Base-by-base conservation (phyloP, 2,329 filamentous ascomycete species). In the Bretziella fagacearum region DNA sequence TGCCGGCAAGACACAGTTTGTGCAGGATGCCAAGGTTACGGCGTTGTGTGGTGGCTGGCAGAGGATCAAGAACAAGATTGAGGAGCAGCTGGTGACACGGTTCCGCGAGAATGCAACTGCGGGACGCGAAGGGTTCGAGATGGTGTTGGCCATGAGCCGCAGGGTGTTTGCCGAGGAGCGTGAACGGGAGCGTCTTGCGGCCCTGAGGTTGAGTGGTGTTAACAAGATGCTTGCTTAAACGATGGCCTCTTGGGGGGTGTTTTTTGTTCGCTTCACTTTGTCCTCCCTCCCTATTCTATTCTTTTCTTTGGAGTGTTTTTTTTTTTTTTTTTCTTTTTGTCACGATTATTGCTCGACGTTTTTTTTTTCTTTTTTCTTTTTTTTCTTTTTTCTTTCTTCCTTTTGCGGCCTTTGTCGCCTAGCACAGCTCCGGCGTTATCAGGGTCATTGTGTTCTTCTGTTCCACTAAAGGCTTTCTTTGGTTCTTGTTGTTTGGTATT, bases 41-140 rank as follows among this genome's bases (percentile, higher is more conserved):
- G 91, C 91, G 1, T 69, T 96, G 7, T 94, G 86, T 62, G 89
- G 91, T 55, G 91, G 91, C 52, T 98, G 91, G 87, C 84, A 95
- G 65, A 85, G 86, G 60, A 86, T 96, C 60, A 91, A 85, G 70
- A 94, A 91, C 65, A 84, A 80, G 60, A 93, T 98, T 56, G 91
- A 98, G 67, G 86, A 96, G 56, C 79, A 84, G 45, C 82, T 86
- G 35, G 81, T 96, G 37, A 82, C 81, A 54, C 71, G 85, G 47
- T 98, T 98, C 67, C 74, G 77, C 55, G 85, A 98, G 63, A 98
- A 98, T 58, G 89, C 91, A 20, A 70, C 71, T 55, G 87, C 84
- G 65, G 91, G 91, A 53, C 79, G 82, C 53, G 87, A 96, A 63
- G 91, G 91, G 1, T 98, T 98, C 60, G 91, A 98, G 68, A 77